phyloP scores from a whole-genome alignment of 169 alveolate genomes.

The Miamiensis avidus region DNA sequence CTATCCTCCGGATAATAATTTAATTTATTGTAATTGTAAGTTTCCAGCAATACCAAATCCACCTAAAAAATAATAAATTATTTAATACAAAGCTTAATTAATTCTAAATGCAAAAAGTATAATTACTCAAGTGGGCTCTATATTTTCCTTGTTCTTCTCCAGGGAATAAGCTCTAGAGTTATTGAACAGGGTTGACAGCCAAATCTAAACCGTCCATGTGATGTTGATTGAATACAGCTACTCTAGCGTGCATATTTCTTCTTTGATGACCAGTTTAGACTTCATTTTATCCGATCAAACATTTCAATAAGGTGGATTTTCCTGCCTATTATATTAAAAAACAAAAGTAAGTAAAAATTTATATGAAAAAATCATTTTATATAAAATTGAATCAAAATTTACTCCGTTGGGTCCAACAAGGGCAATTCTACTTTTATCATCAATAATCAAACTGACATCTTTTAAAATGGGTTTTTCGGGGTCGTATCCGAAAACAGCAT shows the following conservation, averaged over 20 bases:
- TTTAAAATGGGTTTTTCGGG: conserved; percentile 48
- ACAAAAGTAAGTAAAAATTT: too few species aligned
- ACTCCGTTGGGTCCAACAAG: conserved; percentile 95
- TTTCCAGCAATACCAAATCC: conserved; percentile 93
- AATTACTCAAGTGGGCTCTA: conserved; percentile 2
- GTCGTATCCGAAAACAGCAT: conserved; percentile 61
- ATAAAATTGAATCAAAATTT: too few species aligned
- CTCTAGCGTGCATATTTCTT: conserved; percentile 89
- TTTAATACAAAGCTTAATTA: too few species aligned
- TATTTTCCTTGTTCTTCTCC: conserved; percentile 11
- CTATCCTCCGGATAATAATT: conserved; percentile 96
- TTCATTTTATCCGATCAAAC: conserved; percentile 86
- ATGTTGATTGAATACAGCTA: conserved; percentile 94
- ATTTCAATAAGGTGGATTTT: conserved; percentile 93
- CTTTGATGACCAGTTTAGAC: conserved; percentile 88
- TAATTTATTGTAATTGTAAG: conserved; percentile 92
- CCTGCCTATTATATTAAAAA: conserved; percentile 81
- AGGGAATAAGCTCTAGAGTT: conserved; percentile 70
- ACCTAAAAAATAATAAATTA: conserved; percentile 73
- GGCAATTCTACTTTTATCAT: conserved; percentile 88
- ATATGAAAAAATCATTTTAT: neutral
- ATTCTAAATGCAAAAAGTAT: neutral
- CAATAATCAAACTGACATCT: conserved; percentile 63
- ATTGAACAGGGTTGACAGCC: conserved; percentile 93
- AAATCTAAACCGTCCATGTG: conserved; percentile 94